Evolutionary conservation across 148 eudicot species (phyloP), one percentile per base, ranked within the genome.

Genomic region (Cornus controversa): DNA sequence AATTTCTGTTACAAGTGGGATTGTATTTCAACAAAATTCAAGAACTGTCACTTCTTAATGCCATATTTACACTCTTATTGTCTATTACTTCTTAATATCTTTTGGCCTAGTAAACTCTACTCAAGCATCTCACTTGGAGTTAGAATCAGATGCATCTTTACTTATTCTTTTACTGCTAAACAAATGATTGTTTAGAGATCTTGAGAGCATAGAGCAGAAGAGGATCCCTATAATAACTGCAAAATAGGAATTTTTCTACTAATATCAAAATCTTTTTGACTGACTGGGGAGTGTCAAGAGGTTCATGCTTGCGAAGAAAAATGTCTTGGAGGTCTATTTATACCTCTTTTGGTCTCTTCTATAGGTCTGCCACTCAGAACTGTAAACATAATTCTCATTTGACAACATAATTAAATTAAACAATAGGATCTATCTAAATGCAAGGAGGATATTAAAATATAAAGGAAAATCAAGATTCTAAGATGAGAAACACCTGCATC

Each of bases 31-130:
- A 20, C 20, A 65, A n/a, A 60, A 60, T 60, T 25, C 22, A 60
- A 6, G 8, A 60, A 60, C 64, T 18, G 25, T 24, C 68, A 20
- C 62, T 75, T 24, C 37, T 64, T 65, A 42, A 75, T 47, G 36
- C 70, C 42, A 26, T 66, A 26, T 75, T 34, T 40, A 65, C 62
- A 53, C 70, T 75, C 42, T 37, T 75, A 5, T 75, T 36, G 13
- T 42, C 15, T 84, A 10, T 10, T 25, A 13, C 50, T 50, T 2
- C 28, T 42, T 27, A 22, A 64, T 69, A 66, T 71, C 5, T 16
- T 45, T 26, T 69, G 54, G 25, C 67, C 31, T 60, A 80, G 27
- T 26, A 58, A 73, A 22, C 22, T 22, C 45, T 50, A 50, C 57
- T 40, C 8, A 40, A 40, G 10, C 45, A 40, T 40, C 5, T 8